These are phyloP conservation scores for Penicillium sp. DNA, from an alignment of 2,329 filamentous ascomycete genomes.

Conservation along the genomic window DNA sequence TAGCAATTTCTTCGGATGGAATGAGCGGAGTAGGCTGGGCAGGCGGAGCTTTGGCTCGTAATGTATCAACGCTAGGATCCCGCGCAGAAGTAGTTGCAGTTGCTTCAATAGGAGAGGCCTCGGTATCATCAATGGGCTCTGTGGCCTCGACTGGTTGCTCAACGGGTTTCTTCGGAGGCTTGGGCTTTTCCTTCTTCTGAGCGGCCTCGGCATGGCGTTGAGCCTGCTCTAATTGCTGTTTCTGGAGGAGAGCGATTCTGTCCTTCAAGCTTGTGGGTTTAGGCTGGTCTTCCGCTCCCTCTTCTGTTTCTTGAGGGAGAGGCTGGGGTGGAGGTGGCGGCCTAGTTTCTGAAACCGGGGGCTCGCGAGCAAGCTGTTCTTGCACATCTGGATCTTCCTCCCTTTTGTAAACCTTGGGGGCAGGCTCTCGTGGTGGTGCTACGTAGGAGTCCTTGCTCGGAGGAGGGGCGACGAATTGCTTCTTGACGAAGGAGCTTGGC, in stretches of 20 bases:
- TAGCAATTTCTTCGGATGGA: constrained; percentile 58
- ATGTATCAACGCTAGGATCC: constrained; percentile 41
- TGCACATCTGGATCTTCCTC: constrained; percentile 74
- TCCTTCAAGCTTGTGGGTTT: constrained; percentile 95
- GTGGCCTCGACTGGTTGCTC: constrained; percentile 44
- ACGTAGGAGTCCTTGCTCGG: constrained; percentile 91
- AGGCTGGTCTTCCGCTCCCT: constrained; percentile 73
- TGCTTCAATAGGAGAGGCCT: constrained; percentile 36
- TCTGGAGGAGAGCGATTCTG: constrained; percentile 89
- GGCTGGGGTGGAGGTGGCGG: constrained; percentile 27
- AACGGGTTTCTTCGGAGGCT: constrained; percentile 68
- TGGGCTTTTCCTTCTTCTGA: constrained; percentile 86
- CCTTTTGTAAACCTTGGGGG: constrained; percentile 77
- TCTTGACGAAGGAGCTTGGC: constrained; percentile 80
- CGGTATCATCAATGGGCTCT: constrained; percentile 29
- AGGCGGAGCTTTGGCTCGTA: constrained; percentile 41
- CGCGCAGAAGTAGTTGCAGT: constrained; percentile 39
- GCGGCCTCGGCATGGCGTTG: constrained; percentile 76
- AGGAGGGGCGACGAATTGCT: constrained; percentile 93
- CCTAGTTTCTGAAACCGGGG: constrained; percentile 37
- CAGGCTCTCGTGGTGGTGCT: constrained; percentile 72
- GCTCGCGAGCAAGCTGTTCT: constrained; percentile 38
- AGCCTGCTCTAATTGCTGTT: constrained; percentile 89
- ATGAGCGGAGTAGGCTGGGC: constrained; percentile 39
- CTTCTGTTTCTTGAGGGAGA: constrained; percentile 53